Conservation (phyloP, 1,139 yeast species). For the Yamadazyma mexicana region DNA sequence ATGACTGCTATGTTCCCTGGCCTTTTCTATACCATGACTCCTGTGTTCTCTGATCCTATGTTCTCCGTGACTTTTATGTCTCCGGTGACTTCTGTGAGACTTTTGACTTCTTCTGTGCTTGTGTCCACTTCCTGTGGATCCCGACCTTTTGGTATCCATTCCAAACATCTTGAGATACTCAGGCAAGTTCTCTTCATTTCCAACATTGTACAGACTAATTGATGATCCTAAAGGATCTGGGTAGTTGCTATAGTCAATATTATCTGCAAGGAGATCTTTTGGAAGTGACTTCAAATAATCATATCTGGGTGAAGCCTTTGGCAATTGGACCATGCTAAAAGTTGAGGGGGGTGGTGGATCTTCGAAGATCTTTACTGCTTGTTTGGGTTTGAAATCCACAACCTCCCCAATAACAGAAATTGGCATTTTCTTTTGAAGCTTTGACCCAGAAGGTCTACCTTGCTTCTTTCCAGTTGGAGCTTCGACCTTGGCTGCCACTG, state of each 20-base stretch:
- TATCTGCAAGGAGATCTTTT: not conserved
- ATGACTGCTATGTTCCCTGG: not conserved
- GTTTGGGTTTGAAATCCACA: not conserved
- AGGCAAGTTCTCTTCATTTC: not conserved
- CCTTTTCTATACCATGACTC: not conserved
- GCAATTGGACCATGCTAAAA: not conserved
- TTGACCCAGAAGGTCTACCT: no score
- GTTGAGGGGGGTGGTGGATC: not conserved
- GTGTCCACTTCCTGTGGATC: not conserved
- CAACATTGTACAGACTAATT: not conserved
- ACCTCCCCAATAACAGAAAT: not conserved
- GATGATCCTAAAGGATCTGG: no score
- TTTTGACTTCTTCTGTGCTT: constrained; percentile 7
- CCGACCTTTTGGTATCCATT: not conserved
- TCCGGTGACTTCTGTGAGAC: constrained; percentile 4
- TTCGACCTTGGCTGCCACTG: no score
- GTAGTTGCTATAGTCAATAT: not conserved
- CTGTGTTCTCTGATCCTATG: not conserved
- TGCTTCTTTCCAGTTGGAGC: no score
- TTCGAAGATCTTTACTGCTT: not conserved
- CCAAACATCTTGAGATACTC: not conserved
- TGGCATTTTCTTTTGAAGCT: no score
- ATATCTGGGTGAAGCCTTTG: not conserved
- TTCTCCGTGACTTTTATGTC: not conserved
- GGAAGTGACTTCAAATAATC: constrained; percentile 2